A percentile compares a stretch with the other conserved stretches of the same genome.
phyloP scores from a whole-genome alignment of 208 protist species.

The Trypanosoma platydactyli region DNA sequence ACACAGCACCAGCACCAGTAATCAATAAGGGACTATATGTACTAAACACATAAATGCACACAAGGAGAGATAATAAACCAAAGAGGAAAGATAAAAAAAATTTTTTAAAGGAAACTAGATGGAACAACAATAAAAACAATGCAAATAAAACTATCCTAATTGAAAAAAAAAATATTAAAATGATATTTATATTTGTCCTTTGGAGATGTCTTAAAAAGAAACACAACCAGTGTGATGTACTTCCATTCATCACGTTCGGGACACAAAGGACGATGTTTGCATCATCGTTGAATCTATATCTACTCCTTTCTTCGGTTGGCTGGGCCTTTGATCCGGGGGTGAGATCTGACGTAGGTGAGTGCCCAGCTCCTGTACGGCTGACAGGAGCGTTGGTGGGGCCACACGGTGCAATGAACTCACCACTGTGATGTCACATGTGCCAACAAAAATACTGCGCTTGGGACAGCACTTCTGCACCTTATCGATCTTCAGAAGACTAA shows the following conservation, averaged over 20 bases:
- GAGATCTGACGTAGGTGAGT: slow-evolving; percentile 34
- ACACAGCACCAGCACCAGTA: too few species aligned
- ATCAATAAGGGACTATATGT: too few species aligned
- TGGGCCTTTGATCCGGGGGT: slow-evolving; percentile 6
- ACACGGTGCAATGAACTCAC: slow-evolving; percentile 51
- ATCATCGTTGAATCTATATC: slow-evolving; percentile 1
- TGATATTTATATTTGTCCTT: neutral
- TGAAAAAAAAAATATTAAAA: slow-evolving; percentile 5
- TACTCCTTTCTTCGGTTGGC: slow-evolving; percentile 11
- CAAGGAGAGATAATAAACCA: too few species aligned
- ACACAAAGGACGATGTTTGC: slow-evolving; percentile 10
- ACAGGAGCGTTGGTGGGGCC: slow-evolving; percentile 39
- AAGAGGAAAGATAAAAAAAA: slow-evolving; percentile 1
- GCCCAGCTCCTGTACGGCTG: slow-evolving; percentile 46
- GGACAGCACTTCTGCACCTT: slow-evolving; percentile 38
- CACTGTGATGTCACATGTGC: slow-evolving; percentile 72
- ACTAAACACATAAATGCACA: too few species aligned
- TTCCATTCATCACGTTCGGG: neutral
- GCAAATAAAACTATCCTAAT: neutral
- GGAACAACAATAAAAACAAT: neutral
- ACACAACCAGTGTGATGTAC: slow-evolving; percentile 19
- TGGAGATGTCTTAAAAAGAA: neutral
- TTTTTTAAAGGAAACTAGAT: neutral
- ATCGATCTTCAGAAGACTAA: slow-evolving; percentile 41
- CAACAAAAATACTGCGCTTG: slow-evolving; percentile 46